Conservation (phyloP, 176 grass and related monocot genomes). For the Carex pumila region DNA sequence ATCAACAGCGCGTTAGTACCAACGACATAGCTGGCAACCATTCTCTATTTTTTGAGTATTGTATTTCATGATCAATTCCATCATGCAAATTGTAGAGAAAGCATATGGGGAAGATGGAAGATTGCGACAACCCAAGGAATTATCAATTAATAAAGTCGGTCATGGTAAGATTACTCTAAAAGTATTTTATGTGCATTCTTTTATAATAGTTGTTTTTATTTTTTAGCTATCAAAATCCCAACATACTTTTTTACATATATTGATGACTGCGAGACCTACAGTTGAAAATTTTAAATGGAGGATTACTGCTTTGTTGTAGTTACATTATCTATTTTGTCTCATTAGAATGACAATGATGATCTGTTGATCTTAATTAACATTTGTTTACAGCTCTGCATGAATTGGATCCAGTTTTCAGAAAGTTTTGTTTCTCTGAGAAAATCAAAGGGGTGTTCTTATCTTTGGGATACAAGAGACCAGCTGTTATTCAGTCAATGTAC, state of each 20-base stretch:
- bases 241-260: neutral
- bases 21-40: neutral
- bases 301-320: neutral
- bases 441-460: conserved; percentile 56
- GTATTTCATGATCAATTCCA: neutral
- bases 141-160: conserved; percentile 97
- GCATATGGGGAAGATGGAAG: conserved; percentile 79
- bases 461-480: conserved; percentile 73
- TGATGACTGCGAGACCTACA: neutral
- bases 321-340: neutral
- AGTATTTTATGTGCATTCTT: neutral
- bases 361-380: neutral
- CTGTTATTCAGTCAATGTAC: conserved; percentile 94
- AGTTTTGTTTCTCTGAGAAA: conserved; percentile 46
- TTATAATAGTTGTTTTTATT: neutral
- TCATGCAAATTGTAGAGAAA: conserved; percentile 48
- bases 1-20: neutral
- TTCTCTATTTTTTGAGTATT: neutral
- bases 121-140: conserved; percentile 82
- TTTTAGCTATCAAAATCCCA: neutral
- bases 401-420: conserved; percentile 83
- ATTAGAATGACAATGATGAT: neutral
- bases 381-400: conserved; percentile 75
- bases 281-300: neutral
- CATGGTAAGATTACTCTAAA: conserved; percentile 46